Evolutionary conservation across 208 protist genomes (phyloP).

Genomic region (Crithidia sp.): DNA sequence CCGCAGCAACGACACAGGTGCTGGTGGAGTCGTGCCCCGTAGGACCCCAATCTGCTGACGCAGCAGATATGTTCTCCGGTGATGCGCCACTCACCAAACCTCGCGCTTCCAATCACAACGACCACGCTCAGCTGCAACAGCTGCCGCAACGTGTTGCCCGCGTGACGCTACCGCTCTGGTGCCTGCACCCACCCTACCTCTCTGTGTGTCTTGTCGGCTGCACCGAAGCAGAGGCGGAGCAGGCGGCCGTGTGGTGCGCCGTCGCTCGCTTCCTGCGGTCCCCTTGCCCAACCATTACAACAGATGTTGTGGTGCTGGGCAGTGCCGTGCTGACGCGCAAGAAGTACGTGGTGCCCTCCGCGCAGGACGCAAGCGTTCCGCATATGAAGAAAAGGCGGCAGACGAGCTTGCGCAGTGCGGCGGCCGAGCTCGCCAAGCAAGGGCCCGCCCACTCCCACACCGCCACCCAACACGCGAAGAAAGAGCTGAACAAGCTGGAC

Average conservation of each 20-base stretch:
- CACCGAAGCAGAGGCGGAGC: conserved; percentile 39
- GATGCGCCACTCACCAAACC: too few species aligned
- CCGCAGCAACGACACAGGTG: conserved; percentile 10
- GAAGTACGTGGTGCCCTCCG: conserved; percentile 9
- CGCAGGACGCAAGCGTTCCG: neutral
- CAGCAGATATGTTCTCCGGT: neutral
- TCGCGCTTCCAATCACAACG: too few species aligned
- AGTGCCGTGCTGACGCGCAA: conserved; percentile 36
- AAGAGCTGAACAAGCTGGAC: neutral
- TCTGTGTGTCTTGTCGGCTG: conserved; percentile 61
- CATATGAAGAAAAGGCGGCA: too few species aligned
- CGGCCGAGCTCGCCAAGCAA: too few species aligned
- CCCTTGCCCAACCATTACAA: conserved; percentile 50
- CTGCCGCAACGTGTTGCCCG: neutral
- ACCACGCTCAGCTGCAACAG: neutral
- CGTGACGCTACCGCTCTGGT: conserved; percentile 18
- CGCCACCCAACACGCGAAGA: neutral
- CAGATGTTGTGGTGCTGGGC: conserved; percentile 81
- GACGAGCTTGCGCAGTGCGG: too few species aligned
- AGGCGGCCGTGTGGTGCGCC: conserved; percentile 31
- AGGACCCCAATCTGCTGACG: neutral
- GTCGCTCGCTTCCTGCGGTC: conserved; percentile 67
- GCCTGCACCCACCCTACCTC: conserved; percentile 49
- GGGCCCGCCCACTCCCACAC: too few species aligned
- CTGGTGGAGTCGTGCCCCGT: conserved; percentile 27